Base-by-base conservation (phyloP, 805 yeast genomes). In the Jamesozyma jinghongensis region DNA sequence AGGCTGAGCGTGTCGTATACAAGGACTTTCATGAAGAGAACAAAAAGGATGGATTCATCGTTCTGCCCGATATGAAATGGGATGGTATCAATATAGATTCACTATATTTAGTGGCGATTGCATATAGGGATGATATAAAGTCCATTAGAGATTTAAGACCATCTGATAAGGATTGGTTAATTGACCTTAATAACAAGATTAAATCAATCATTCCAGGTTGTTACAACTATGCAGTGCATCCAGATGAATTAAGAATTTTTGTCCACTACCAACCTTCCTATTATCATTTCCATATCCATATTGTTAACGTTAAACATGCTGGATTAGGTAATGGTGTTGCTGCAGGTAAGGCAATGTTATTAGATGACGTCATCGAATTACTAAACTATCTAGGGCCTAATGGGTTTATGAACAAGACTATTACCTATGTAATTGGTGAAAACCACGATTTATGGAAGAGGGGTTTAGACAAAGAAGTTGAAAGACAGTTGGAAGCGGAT, bases 1-100 rank as follows among this genome's bases (percentile, higher is more conserved):
- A 90, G 59, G 71, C 85, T 0, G 97, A 88, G 27, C 65, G 85
- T 17, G 77, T 90, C n/a, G 69, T 87, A 2, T 72, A 69, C 50
- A 77, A 81, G 38, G 81, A 85, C 48, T 51, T 57, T n/a, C 56
- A 58, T 6, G 61, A 61, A 34, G 73, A 77, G 31, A 73, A 74
- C 19, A 53, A 61, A 11, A 48, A 52, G 0, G 58, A 56, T 33
- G 87, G 88, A 16, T 85, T 84, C 54, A 76, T 87, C 4, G 62
- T 92, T 35, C 67, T 88, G 32, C 97, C 97, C 0, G 97, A 90
- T 61, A 85, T 90, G 94, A 88, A 88, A 58, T 92, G 98, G 98
- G 96, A 90, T 57, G 79, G 83, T 3, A 65, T 70, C 37, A 76
- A 77, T 22, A 49, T 81, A 56, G 85, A 77, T 19, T 62, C 90